Conservation (phyloP, 176 grass and related monocot genomes). For the Oryza brachyantha region DNA sequence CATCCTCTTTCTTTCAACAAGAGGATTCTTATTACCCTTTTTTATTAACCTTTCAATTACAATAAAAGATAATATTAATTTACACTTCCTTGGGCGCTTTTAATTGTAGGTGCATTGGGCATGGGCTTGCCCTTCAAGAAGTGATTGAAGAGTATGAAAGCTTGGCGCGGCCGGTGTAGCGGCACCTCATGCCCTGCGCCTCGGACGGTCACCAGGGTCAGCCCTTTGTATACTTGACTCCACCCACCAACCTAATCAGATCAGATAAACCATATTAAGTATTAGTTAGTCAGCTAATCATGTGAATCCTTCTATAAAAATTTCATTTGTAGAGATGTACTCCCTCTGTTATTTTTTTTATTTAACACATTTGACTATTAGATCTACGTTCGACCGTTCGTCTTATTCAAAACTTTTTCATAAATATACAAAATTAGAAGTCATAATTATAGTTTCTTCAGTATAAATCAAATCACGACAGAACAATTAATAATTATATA, state of each 20-base stretch:
- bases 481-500: no score
- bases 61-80: not conserved
- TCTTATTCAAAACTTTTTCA: no score
- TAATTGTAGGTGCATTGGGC: not conserved
- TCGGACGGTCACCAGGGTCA: conserved; percentile 22
- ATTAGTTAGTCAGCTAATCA: not conserved
- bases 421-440: no score
- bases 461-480: no score
- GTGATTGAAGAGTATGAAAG: conserved; percentile 8
- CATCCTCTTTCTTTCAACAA: not conserved
- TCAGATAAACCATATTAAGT: not conserved
- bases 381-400: no score
- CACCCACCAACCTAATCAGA: conserved; percentile 37
- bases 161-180: conserved; percentile 28
- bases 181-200: conserved; percentile 27
- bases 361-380: no score
- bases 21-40: not conserved
- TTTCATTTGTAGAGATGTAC: no score
- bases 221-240: conserved; percentile 36
- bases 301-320: not conserved
- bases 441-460: no score
- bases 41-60: not conserved
- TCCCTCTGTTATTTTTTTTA: no score
- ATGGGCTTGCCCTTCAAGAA: conserved; percentile 25
- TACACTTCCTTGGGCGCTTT: not conserved